Evolutionary conservation across 73 alveolate species (phyloP), one percentile per base, ranked within the genome.

Genomic region (Symbiodinium natans): DNA sequence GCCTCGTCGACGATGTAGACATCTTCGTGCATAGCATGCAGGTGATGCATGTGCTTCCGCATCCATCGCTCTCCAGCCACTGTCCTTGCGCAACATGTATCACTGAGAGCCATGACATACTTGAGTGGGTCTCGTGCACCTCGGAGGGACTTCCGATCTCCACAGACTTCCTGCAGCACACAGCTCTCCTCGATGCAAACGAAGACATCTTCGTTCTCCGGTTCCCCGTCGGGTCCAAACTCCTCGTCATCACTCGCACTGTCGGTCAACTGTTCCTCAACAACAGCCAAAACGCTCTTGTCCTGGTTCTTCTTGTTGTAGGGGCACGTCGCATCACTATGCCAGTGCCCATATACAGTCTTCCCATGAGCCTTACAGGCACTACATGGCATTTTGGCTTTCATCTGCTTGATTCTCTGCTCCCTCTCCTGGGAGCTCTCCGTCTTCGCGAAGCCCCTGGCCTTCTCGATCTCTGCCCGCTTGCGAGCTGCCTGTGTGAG

Each of bases 291-390:
- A 8, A 63, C 77, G 36, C 7, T 59, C 2, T 34, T 59, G 3
- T 13, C 82, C 82, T 4, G 1, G 82, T 31, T 10, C 74, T 42
- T 31, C 25, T 11, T 4, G 48, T 29, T 29, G 33, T 33, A 43
- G 39, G 93, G 82, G n/a, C 82, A 85, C 8, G 7, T 34, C 7
- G 77, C 46, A 48, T 85, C 93, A 0, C 82, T 15, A 48, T 48
- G 93, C 93, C 93, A 85, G 27, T 85, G 93, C 0, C 93, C 93
- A 41, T n/a, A 85, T 3, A 43, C 77, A 48, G 93, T 85, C 36
- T 34, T 41, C 4, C 93, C 93, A n/a, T 85, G 43, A 0, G 93
- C 93, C 82, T 85, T 85, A 21, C 93, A 85, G 6, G 93, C 93
- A 3, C 54, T 2, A 31, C 93, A 15, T 25, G 52, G 48, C 82